Conservation (phyloP, 2,329 filamentous ascomycete genomes). For the Sporothrix mexicana region DNA sequence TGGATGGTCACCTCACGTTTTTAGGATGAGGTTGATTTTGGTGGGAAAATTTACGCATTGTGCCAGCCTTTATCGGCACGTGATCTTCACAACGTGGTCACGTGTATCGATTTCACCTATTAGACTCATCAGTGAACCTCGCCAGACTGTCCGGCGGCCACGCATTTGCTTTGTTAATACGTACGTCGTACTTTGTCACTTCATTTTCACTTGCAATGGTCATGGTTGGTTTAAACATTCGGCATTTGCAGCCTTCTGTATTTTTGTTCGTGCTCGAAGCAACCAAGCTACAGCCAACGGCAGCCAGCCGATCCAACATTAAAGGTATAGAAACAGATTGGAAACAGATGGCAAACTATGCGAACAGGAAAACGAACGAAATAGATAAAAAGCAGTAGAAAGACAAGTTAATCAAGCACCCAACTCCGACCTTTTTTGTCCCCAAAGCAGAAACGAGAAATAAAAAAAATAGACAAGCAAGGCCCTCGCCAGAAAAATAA, state of each 20-base stretch:
- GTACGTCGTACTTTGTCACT: neutral
- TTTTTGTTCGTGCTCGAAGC: neutral
- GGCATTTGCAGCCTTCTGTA: slow-evolving; percentile 6
- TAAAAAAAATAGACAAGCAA: slow-evolving; percentile 15
- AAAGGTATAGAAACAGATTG: slow-evolving; percentile 4
- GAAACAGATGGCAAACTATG: neutral
- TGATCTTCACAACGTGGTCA: neutral
- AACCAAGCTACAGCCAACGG: neutral
- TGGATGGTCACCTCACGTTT: slow-evolving; percentile 11
- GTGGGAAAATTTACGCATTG: slow-evolving; percentile 14
- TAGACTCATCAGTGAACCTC: neutral
- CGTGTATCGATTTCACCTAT: neutral
- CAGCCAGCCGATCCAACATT: slow-evolving; percentile 1
- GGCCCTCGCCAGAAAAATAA: slow-evolving; percentile 24
- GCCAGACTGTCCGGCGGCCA: neutral
- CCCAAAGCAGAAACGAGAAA: slow-evolving; percentile 4
- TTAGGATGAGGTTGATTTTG: slow-evolving; percentile 16
- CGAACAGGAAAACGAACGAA: neutral
- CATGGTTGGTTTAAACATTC: neutral
- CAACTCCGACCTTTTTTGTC: slow-evolving; percentile 28
- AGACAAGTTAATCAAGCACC: slow-evolving; percentile 6
- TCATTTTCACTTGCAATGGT: neutral
- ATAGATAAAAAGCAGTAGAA: neutral
- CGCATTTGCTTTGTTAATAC: neutral
- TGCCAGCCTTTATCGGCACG: neutral